Base-by-base conservation (phyloP, 345 rosid genomes). In the Bruguiera gymnorhiza region DNA sequence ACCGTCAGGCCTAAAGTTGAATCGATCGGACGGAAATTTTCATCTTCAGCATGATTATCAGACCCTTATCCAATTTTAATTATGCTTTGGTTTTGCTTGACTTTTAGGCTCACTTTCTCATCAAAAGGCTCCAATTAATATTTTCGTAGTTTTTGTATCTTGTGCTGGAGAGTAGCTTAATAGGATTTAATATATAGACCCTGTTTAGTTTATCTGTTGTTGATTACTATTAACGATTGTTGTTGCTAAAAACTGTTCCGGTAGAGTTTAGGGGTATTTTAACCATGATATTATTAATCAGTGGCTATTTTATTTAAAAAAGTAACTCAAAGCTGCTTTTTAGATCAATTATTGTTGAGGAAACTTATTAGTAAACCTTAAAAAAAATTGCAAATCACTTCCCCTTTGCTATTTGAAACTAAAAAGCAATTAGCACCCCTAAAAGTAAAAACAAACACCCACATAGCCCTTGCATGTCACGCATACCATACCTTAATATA, bases 1-100 rank as follows among this genome's bases (percentile, higher is more conserved):
- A 54, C 51, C 61, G 27, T 23, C 5, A 20, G 69, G 39, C 61
- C 24, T 27, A 57, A 68, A 64, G 53, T 62, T 64, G 69, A 56
- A 64, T 65, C 67, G 69, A 69, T 68, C 64, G 43, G 29, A 76
- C 8, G 69, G 54, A 72, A 56, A 69, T 68, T 77, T 56, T 56
- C 55, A 57, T 46, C 32, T 66, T 60, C 9, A 55, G 31, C 56
- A 46, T 53, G 60, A 54, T 60, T 39, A 70, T 51, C 30, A 26
- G 23, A 37, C 34, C 34, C 66, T 0, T 24, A n/a, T 36, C 26
- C 6, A 16, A 23, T 46, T 26, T 43, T 13, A 53, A 32, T 20
- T 68, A 51, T 8, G 31, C 21, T n/a, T 70, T 39, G 21, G n/a
- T 9, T 68, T 54, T 31, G 63, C 67, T 60, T 7, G 1, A 3